Conservation (phyloP, 192 early-diverging fungal species). For the Mortierella hygrophila region DNA sequence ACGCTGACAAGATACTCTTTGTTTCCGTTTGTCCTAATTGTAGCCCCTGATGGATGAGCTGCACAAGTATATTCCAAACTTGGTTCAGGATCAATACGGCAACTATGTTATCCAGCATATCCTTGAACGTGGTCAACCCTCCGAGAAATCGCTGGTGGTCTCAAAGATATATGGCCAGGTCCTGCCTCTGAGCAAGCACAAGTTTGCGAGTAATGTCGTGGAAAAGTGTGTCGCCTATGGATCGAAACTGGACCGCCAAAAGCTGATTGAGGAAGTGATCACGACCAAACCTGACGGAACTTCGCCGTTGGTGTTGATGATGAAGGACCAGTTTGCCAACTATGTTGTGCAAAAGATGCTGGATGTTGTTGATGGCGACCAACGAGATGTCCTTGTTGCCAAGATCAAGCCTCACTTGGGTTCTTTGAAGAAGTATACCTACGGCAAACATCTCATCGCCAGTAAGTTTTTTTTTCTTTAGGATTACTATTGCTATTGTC, state of each 20-base stretch:
- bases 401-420: slow-evolving; percentile 95
- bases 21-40: not conserved
- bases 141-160: slow-evolving; percentile 90
- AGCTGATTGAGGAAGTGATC: slow-evolving; percentile 94
- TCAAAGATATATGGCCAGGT: slow-evolving; percentile 94
- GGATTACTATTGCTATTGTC: not conserved
- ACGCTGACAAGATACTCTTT: not conserved
- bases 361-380: slow-evolving; percentile 95
- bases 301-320: slow-evolving; percentile 91
- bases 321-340: slow-evolving; percentile 99
- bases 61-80: slow-evolving; percentile 89
- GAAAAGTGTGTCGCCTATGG: slow-evolving; percentile 98
- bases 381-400: slow-evolving; percentile 86
- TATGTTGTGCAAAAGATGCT: slow-evolving; percentile 99
- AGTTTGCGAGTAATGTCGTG: slow-evolving; percentile 99
- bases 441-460: slow-evolving; percentile 95
- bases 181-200: slow-evolving; percentile 95
- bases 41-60: slow-evolving; percentile 94
- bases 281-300: slow-evolving; percentile 88
- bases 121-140: slow-evolving; percentile 90
- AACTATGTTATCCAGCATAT: slow-evolving; percentile 99
- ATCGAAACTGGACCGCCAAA: slow-evolving; percentile 85
- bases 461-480: slow-evolving; percentile 55
- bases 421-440: slow-evolving; percentile 96
- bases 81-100: slow-evolving; percentile 99